Base-by-base conservation (phyloP, 192 early-diverging fungal species). In the Geranomyces michiganensis region DNA sequence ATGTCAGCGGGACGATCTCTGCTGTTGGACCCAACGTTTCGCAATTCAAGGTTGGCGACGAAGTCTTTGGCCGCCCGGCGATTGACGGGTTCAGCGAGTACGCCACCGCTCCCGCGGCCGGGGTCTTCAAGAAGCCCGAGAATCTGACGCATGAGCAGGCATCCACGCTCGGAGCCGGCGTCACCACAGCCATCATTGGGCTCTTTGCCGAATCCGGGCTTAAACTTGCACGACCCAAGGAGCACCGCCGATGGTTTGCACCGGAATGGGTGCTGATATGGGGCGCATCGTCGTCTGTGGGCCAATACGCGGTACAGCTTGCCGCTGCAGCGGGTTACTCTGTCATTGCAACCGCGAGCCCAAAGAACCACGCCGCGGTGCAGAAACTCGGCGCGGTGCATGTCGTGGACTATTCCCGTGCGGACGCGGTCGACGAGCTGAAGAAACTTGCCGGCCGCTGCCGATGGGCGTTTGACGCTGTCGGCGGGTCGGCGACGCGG, bases 261-360 rank as follows among this genome's bases (percentile, higher is more conserved):
- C 73, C 73, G 10, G 73, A 77, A 53, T 65, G 26, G 26, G 63
- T 77, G 17, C 26, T 77, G 10, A 51, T 77, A 14, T 60, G 64
- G 64, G 75, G 75, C 32, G 75, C 45, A 12, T n/a, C 69, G 0
- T 30, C 62, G 5, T 66, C 70, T 5, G 56, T 67, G 8, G 75
- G 75, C 5, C 4, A 21, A 15, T 73, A 67, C 43, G 65, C 70
- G 27, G 64, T 72, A 1, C 75, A 77, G 47, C 64, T 77, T 2
- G 70, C 70, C 17, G 46, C 63, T 5, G 59, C 62, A 10, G 69
- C 75, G 0, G 75, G 75, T 8, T 72, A 67, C 51, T n/a, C 22
- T 15, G 75, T 77, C 21, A 65, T 70, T 26, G 56, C 68, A 0
- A 72, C 70, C 1, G 69, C 75, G 13, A 65, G 58, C 8, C n/a